phyloP scores from a whole-genome alignment of 2,329 filamentous ascomycete species.

The Aspergillus uvarum region DNA sequence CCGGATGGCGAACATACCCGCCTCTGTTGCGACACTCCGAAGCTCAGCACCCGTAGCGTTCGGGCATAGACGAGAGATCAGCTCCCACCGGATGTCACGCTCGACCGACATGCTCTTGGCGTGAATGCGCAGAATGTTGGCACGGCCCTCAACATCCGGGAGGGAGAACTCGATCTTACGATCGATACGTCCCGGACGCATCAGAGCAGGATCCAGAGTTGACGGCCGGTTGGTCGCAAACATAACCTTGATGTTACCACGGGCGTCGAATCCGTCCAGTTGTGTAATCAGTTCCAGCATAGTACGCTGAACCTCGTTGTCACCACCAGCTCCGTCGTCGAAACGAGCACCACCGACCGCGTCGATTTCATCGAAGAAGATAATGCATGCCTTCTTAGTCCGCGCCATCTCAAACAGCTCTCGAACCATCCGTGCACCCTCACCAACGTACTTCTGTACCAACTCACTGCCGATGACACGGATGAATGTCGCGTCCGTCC shows the following conservation, averaged over 20 bases:
- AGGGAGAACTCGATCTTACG: slow-evolving; percentile 98
- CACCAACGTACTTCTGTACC: slow-evolving; percentile 98
- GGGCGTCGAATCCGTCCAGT: slow-evolving; percentile 90
- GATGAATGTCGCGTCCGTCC: slow-evolving; percentile 98
- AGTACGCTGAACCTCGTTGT: slow-evolving; percentile 96
- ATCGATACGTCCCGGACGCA: slow-evolving; percentile 96
- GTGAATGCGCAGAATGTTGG: slow-evolving; percentile 96
- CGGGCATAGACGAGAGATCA: slow-evolving; percentile 94
- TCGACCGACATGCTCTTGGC: slow-evolving; percentile 99
- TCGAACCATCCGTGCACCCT: slow-evolving; percentile 96
- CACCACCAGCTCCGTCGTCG: slow-evolving; percentile 91
- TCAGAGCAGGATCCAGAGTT: slow-evolving; percentile 91
- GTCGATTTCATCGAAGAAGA: slow-evolving; percentile 99
- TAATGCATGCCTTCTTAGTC: slow-evolving; percentile 99
- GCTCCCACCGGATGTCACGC: slow-evolving; percentile 97
- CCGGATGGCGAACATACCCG: slow-evolving; percentile 97
- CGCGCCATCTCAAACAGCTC: slow-evolving; percentile 99
- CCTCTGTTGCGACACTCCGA: slow-evolving; percentile 94
- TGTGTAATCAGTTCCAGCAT: slow-evolving; percentile 98
- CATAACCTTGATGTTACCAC: slow-evolving; percentile 99
- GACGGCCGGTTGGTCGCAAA: slow-evolving; percentile 97
- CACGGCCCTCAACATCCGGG: slow-evolving; percentile 92
- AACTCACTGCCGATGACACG: slow-evolving; percentile 96
- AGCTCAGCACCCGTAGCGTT: slow-evolving; percentile 96
- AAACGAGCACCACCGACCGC: slow-evolving; percentile 94